Percentiles rank a stretch among this genome's conserved stretches.
These are phyloP conservation scores for Trypanosoma platydactyli DNA, from an alignment of 208 protist genomes.

Conservation along the genomic window DNA sequence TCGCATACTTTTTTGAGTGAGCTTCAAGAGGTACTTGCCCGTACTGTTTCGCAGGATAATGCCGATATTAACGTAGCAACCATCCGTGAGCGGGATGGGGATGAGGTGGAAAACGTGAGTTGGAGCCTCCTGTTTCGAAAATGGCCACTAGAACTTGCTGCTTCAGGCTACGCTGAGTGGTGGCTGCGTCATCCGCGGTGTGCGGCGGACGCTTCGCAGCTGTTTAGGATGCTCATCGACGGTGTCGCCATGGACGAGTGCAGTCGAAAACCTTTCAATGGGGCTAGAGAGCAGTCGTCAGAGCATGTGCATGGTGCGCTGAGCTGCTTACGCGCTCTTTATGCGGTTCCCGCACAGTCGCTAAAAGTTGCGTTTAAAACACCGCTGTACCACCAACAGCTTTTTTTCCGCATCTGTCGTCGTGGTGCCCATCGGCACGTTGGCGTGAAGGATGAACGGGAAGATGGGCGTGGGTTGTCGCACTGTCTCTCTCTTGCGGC, in stretches of 20 bases:
- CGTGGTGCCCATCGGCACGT: conserved; percentile 11
- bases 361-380: conserved; percentile 34
- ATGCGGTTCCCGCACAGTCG: conserved; percentile 17
- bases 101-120: conserved; percentile 7
- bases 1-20: conserved; percentile 11
- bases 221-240: conserved; percentile 19
- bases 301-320: conserved; percentile 7
- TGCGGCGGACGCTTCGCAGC: conserved; percentile 1
- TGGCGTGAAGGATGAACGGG: not conserved
- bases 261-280: not conserved
- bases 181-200: conserved; percentile 43
- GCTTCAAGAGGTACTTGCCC: not conserved
- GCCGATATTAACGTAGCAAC: not conserved
- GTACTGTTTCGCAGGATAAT: not conserved
- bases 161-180: conserved; percentile 54
- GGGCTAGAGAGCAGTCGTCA: not conserved
- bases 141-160: conserved; percentile 39
- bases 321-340: conserved; percentile 24
- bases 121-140: conserved; percentile 34
- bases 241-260: conserved; percentile 8
- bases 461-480: conserved; percentile 14
- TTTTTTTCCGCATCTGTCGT: conserved; percentile 30
- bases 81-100: not conserved
- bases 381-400: conserved; percentile 17
- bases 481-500: conserved; percentile 29